A percentile compares a stretch with the other conserved stretches of the same genome.
phyloP scores from a whole-genome alignment of 345 rosid species.

The Murraya koenigii region DNA sequence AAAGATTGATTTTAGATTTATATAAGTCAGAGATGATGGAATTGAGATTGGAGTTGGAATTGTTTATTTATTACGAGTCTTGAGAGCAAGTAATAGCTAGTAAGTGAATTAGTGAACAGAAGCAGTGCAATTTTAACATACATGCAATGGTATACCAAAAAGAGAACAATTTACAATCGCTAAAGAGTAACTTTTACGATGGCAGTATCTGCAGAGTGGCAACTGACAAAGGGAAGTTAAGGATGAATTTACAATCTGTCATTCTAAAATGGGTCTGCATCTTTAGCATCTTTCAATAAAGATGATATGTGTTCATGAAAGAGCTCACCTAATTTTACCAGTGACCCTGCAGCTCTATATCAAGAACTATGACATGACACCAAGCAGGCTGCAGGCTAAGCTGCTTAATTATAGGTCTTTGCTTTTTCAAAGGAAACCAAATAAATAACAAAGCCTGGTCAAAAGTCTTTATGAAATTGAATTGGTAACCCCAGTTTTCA shows the following conservation, averaged over 20 bases:
- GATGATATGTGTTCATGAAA: slow-evolving; percentile 27
- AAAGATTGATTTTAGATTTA: too few species aligned
- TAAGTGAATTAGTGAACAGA: too few species aligned
- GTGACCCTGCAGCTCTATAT: neutral
- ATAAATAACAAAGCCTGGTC: slow-evolving; percentile 29
- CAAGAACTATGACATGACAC: slow-evolving; percentile 26
- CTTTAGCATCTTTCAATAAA: slow-evolving; percentile 52
- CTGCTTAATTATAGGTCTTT: neutral
- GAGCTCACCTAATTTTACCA: slow-evolving; percentile 28
- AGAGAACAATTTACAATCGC: neutral
- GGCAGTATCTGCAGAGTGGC: slow-evolving; percentile 21
- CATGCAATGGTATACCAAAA: neutral
- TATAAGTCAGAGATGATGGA: too few species aligned
- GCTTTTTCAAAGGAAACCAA: slow-evolving; percentile 15
- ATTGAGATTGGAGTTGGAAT: too few species aligned
- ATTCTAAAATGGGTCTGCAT: slow-evolving; percentile 24
- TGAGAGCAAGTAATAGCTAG: too few species aligned
- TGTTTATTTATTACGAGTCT: too few species aligned
- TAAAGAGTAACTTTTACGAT: slow-evolving; percentile 5
- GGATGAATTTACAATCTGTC: slow-evolving; percentile 36
- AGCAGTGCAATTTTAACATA: too few species aligned
- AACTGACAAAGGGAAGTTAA: slow-evolving; percentile 22
- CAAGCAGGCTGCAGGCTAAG: neutral
- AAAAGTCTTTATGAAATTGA: slow-evolving; percentile 29
- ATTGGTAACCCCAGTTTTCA: slow-evolving; percentile 31